Conservation (phyloP, 2,329 filamentous ascomycete genomes). For the Cercospora sp. region DNA sequence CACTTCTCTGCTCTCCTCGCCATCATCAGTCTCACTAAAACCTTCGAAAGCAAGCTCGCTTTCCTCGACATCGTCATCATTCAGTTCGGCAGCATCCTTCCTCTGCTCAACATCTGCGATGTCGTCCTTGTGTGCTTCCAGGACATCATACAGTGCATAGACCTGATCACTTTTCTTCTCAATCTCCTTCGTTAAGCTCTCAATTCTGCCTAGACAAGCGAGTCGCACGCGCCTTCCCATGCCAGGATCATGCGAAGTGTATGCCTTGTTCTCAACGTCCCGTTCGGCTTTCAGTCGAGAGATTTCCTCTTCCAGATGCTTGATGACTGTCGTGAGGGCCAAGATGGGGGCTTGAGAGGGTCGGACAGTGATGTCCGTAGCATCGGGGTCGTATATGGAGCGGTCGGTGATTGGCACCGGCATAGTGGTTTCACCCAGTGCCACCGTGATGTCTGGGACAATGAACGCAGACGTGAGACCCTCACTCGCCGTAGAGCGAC, state of each 20-base stretch:
- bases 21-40: slow-evolving; percentile 34
- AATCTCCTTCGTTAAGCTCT: slow-evolving; percentile 61
- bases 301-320: slow-evolving; percentile 77
- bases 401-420: slow-evolving; percentile 39
- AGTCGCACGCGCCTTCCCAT: slow-evolving; percentile 66
- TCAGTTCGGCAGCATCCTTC: slow-evolving; percentile 54
- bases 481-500: slow-evolving; percentile 51
- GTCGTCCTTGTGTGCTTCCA: slow-evolving; percentile 73
- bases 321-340: slow-evolving; percentile 80
- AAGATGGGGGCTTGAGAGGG: slow-evolving; percentile 66
- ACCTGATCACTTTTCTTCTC: slow-evolving; percentile 77
- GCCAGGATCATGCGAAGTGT: slow-evolving; percentile 67
- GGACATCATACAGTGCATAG: slow-evolving; percentile 79
- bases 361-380: slow-evolving; percentile 61
- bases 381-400: slow-evolving; percentile 40
- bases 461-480: slow-evolving; percentile 63
- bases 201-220: slow-evolving; percentile 61
- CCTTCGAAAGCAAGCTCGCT: slow-evolving; percentile 39
- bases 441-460: slow-evolving; percentile 62
- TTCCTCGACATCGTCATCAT: slow-evolving; percentile 35
- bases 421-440: slow-evolving; percentile 25
- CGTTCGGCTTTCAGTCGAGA: slow-evolving; percentile 72
- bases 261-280: slow-evolving; percentile 60
- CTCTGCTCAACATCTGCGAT: slow-evolving; percentile 64
- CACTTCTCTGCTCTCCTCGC: slow-evolving; percentile 17